Percentiles rank a stretch among this genome's conserved stretches.
phyloP scores from a whole-genome alignment of 768 basidiomycete species.

The Clavaria fumosa region DNA sequence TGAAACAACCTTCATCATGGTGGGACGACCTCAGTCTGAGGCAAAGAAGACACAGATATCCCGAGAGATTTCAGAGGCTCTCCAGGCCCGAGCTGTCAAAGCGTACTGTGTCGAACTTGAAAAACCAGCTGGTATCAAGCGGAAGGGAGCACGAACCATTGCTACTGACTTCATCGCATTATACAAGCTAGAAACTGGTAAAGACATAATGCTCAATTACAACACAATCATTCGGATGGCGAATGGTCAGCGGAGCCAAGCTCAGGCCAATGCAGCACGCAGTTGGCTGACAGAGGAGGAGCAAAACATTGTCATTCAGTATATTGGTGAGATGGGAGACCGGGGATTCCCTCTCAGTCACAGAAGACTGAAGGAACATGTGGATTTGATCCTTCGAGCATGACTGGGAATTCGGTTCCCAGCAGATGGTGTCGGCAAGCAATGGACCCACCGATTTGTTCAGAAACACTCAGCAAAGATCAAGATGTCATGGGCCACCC shows the following conservation, averaged over 20 bases:
- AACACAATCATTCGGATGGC: conserved; percentile 9
- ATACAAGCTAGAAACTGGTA: conserved; percentile 8
- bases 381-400: conserved; percentile 18
- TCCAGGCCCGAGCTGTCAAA: conserved; percentile 3
- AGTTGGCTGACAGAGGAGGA: conserved; percentile 19
- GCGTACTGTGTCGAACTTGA: conserved; percentile 3
- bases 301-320: conserved; percentile 17
- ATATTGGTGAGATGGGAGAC: conserved; percentile 15
- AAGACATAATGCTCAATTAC: conserved; percentile 8
- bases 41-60: conserved; percentile 7
- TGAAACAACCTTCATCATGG: not conserved
- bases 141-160: not conserved
- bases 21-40: conserved; percentile 9
- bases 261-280: conserved; percentile 16
- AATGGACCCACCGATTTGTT: conserved; percentile 22
- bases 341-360: conserved; percentile 23
- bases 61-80: conserved; percentile 2
- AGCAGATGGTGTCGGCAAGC: conserved; percentile 18
- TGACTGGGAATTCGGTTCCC: conserved; percentile 18
- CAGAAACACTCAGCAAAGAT: conserved; percentile 17
- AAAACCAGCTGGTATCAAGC: not conserved
- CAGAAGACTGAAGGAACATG: conserved; percentile 19
- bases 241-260: conserved; percentile 10
- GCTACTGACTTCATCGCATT: conserved; percentile 1
- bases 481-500: conserved; percentile 16